Percentiles rank a stretch among this genome's conserved stretches.
These are phyloP conservation scores for Voacanga thouarsii DNA, from an alignment of 257 asterid genomes.

Conservation along the genomic window DNA sequence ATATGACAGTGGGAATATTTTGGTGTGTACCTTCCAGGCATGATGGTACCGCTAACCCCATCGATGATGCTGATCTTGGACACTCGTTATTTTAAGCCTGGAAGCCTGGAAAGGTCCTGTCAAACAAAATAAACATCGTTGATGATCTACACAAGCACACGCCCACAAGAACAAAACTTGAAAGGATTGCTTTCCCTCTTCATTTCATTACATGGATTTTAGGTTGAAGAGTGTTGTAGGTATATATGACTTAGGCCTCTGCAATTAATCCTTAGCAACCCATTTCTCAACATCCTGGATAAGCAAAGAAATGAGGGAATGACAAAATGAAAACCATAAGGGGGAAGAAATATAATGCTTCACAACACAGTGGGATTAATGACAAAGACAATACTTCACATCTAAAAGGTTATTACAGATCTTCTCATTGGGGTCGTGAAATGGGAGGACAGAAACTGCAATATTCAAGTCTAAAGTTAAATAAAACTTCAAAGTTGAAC, in stretches of 20 bases:
- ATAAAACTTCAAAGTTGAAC: not conserved
- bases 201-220: no score
- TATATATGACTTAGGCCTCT: not conserved
- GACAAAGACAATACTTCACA: no score
- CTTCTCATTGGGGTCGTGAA: not conserved
- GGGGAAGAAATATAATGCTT: no score
- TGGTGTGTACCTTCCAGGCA: slow-evolving; percentile 57
- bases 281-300: not conserved
- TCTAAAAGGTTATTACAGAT: no score
- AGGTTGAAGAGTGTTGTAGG: not conserved
- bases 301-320: no score
- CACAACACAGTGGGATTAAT: no score
- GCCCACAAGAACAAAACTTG: not conserved
- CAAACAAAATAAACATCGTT: slow-evolving; percentile 9
- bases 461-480: not conserved
- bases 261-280: not conserved
- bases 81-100: slow-evolving; percentile 42
- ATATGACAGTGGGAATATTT: not conserved
- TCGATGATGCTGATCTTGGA: slow-evolving; percentile 46
- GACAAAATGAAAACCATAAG: not conserved
- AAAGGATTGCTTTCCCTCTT: not conserved
- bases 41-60: slow-evolving; percentile 50
- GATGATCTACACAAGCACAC: not conserved
- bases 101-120: slow-evolving; percentile 51
- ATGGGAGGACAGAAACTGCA: not conserved